Evolutionary conservation across 2,329 filamentous ascomycete genomes (phyloP).

Genomic region (Diaporthe amygdali): DNA sequence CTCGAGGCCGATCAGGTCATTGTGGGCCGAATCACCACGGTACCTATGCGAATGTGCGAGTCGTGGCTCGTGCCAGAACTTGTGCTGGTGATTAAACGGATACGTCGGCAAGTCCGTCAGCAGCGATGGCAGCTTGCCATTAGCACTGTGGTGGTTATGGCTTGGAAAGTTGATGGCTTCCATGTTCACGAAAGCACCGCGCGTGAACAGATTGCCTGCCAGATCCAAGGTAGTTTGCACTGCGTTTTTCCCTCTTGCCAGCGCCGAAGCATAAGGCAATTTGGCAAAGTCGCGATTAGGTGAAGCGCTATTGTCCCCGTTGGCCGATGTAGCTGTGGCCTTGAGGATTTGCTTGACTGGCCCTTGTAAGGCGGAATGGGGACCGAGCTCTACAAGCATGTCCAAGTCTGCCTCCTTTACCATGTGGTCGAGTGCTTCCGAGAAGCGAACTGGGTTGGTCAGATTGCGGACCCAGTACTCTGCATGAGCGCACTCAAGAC

Average conservation of each 20-base stretch:
- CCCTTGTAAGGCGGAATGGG: conserved; percentile 54
- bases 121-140: conserved; percentile 35
- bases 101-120: conserved; percentile 49
- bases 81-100: conserved; percentile 50
- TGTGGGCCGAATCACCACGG: conserved; percentile 40
- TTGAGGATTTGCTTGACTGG: conserved; percentile 58
- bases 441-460: conserved; percentile 19
- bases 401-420: conserved; percentile 35
- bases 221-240: conserved; percentile 9
- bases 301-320: not conserved
- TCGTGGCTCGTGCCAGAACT: conserved; percentile 45
- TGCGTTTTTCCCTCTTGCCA: conserved; percentile 15
- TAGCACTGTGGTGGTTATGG: conserved; percentile 2
- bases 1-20: conserved; percentile 52
- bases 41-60: conserved; percentile 42
- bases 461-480: conserved; percentile 23
- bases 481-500: conserved; percentile 23
- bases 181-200: conserved; percentile 5
- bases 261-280: conserved; percentile 4
- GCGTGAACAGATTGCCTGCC: not conserved
- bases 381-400: conserved; percentile 53
- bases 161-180: conserved; percentile 23
- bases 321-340: conserved; percentile 21
- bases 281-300: not conserved
- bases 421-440: conserved; percentile 16